Conservation (phyloP, 768 basidiomycete genomes). For the Tubosaeta brunneosetosa region DNA sequence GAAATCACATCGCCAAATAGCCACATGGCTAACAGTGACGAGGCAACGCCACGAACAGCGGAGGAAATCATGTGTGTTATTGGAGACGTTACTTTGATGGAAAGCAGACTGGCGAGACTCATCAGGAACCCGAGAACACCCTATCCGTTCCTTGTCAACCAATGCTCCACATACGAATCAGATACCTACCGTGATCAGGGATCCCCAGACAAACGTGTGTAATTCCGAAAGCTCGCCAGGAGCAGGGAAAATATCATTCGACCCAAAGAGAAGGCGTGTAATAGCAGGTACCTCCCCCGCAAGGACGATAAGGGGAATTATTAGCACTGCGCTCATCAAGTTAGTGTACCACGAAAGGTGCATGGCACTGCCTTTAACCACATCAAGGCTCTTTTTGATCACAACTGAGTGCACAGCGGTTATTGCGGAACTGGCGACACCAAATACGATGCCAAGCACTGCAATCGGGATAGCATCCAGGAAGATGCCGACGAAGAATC, state of each 20-base stretch:
- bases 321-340: conserved; percentile 64
- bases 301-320: conserved; percentile 69
- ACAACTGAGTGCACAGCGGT: conserved; percentile 90
- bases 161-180: neutral
- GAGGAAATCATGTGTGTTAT: conserved; percentile 98
- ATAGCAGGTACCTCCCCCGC: conserved; percentile 72
- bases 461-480: conserved; percentile 63
- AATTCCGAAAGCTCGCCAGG: conserved; percentile 45
- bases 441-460: conserved; percentile 67
- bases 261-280: conserved; percentile 51
- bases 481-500: conserved; percentile 90
- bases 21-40: conserved; percentile 79
- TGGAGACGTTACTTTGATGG: conserved; percentile 96
- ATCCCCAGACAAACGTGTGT: conserved; percentile 72
- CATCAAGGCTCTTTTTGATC: conserved; percentile 79
- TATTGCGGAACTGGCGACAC: conserved; percentile 79
- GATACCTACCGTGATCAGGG: conserved; percentile 63
- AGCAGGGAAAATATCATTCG: conserved; percentile 33
- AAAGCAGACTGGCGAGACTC: conserved; percentile 87
- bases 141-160: conserved; percentile 34
- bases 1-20: conserved; percentile 80
- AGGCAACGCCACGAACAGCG: conserved; percentile 90
- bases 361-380: conserved; percentile 81
- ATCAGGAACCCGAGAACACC: conserved; percentile 90
- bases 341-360: conserved; percentile 92